phyloP scores from a whole-genome alignment of 257 asterid genomes.

The Rehmannia glutinosa region DNA sequence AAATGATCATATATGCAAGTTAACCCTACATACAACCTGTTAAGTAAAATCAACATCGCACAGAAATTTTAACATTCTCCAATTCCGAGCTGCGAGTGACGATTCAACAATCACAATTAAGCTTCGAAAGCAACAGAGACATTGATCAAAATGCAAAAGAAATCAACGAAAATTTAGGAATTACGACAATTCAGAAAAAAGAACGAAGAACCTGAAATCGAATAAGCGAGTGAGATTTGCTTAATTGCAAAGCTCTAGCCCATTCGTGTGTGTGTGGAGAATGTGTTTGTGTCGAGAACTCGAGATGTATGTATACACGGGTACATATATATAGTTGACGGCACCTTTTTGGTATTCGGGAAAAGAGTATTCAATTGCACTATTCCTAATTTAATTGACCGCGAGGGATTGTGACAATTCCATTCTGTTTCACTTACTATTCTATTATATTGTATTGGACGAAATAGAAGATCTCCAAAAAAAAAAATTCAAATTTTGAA shows the following conservation, averaged over 20 bases:
- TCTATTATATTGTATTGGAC: too few relatives aligned
- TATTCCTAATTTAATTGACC: neutral
- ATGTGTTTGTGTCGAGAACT: neutral
- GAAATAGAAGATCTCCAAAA: too few relatives aligned
- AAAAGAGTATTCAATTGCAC: neutral
- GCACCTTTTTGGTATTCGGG: neutral
- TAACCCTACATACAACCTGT: neutral
- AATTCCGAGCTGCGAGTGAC: neutral
- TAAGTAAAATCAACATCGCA: neutral
- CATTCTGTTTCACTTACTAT: too few relatives aligned
- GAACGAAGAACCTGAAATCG: constrained; percentile 6
- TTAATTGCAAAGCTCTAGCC: neutral
- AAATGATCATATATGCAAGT: neutral
- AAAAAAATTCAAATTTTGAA: too few relatives aligned
- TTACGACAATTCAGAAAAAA: neutral
- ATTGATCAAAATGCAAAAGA: neutral
- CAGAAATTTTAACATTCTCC: neutral
- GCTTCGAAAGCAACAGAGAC: neutral
- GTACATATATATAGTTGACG: neutral
- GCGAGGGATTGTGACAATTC: neutral
- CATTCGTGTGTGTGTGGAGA: neutral
- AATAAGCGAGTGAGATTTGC: neutral
- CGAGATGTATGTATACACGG: neutral
- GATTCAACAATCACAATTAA: neutral
- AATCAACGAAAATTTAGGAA: neutral